These are phyloP conservation scores for Talinum fruticosum DNA, from an alignment of 148 eudicot genomes.

Conservation along the genomic window DNA sequence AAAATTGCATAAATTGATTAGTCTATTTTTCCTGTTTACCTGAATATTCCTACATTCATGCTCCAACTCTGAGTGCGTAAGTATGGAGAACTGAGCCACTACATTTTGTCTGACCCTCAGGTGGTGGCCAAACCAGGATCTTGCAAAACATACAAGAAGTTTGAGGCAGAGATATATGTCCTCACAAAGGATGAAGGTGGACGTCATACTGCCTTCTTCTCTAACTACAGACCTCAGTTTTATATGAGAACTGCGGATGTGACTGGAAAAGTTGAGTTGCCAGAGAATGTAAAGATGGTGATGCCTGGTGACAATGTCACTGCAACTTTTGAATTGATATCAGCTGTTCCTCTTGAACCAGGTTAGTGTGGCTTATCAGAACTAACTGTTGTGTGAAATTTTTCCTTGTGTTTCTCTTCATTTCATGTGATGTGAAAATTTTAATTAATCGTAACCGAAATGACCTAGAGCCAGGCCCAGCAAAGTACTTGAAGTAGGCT, in stretches of 20 bases:
- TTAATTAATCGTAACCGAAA: too few species aligned
- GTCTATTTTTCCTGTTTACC: not conserved
- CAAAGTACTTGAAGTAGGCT: too few species aligned
- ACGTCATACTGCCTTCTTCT: conserved; percentile 81
- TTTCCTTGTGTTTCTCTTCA: not conserved
- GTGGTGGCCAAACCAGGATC: conserved; percentile 90
- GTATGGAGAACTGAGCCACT: not conserved
- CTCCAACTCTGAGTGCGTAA: not conserved
- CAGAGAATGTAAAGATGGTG: conserved; percentile 96
- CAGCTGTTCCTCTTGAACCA: conserved; percentile 77
- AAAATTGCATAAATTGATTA: not conserved
- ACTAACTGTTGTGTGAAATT: not conserved
- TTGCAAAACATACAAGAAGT: conserved; percentile 69
- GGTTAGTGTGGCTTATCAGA: conserved; percentile 39
- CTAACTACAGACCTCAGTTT: conserved; percentile 89
- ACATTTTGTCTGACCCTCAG: conserved; percentile 27
- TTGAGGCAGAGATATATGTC: conserved; percentile 92
- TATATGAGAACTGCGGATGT: conserved; percentile 93
- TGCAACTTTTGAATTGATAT: conserved; percentile 84
- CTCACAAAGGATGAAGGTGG: conserved; percentile 98
- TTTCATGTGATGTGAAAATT: not conserved
- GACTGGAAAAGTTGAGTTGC: conserved; percentile 86
- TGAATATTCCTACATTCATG: too few species aligned
- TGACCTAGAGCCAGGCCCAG: not conserved
- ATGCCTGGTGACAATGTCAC: conserved; percentile 99